Evolutionary conservation across 306 rosid species (phyloP).

Genomic region (Cicer bijugum): DNA sequence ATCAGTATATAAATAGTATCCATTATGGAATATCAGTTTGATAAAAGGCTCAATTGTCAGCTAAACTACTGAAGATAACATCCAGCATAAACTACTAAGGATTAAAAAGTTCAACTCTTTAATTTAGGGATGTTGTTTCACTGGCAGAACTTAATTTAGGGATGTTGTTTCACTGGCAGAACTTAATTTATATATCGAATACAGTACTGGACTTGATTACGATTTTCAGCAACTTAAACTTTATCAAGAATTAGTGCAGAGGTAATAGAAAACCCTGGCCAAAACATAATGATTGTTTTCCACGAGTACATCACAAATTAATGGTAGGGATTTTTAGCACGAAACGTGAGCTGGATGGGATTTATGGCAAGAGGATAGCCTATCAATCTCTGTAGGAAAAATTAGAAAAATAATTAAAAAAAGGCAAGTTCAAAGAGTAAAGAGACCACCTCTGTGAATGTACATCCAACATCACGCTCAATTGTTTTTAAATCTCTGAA

Average conservation of each 20-base stretch:
- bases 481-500: constrained; percentile 68
- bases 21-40: constrained; percentile 1
- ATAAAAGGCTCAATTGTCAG: background rate
- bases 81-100: constrained; percentile 2
- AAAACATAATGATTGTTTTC: background rate
- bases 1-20: background rate
- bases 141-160: background rate
- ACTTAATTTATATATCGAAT: background rate
- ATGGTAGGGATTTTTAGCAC: background rate
- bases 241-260: background rate
- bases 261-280: background rate
- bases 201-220: background rate
- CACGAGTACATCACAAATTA: constrained; percentile 6
- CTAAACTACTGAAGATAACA: background rate
- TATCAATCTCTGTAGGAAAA: constrained; percentile 4
- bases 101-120: background rate
- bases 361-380: constrained; percentile 2
- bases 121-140: background rate
- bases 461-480: constrained; percentile 88
- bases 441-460: constrained; percentile 78
- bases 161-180: background rate
- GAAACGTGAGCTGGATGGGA: background rate
- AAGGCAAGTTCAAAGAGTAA: constrained; percentile 11
- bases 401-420: constrained; percentile 8
- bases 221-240: constrained; percentile 21